Evolutionary conservation across 192 early-diverging fungal species (phyloP).

Genomic region (Glomus cerebriforme): DNA sequence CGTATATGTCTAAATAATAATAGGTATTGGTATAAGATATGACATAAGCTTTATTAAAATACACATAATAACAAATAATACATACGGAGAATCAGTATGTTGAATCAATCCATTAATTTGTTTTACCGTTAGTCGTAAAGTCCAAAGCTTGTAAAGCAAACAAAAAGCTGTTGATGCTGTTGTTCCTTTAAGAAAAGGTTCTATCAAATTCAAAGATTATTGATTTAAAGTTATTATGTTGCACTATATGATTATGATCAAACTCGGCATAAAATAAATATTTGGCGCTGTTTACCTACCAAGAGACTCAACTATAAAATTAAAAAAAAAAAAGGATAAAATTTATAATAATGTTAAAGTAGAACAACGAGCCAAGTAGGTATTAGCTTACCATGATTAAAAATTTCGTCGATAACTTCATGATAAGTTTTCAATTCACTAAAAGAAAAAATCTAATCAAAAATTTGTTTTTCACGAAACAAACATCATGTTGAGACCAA

Average conservation of each 20-base stretch:
- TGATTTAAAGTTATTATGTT: conserved; percentile 20
- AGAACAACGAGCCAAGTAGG: not conserved
- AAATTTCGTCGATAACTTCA: conserved; percentile 77
- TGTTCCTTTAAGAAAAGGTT: conserved; percentile 79
- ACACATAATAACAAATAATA: not conserved
- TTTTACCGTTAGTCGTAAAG: conserved; percentile 69
- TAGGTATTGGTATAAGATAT: not conserved
- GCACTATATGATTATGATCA: not conserved
- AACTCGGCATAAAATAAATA: conserved; percentile 13
- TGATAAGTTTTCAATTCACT: conserved; percentile 76
- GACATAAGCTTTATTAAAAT: not conserved
- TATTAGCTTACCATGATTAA: conserved; percentile 56
- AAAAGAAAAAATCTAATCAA: not conserved
- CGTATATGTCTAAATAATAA: conserved; percentile 62
- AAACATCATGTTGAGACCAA: not conserved
- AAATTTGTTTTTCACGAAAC: not conserved
- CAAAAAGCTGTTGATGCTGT: conserved; percentile 82
- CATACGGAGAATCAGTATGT: conserved; percentile 75
- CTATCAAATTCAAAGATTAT: conserved; percentile 37
- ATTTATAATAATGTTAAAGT: not conserved
- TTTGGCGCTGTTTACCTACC: conserved; percentile 31
- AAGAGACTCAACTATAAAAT: conserved; percentile 39
- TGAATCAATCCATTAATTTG: conserved; percentile 79
- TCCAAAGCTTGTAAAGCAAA: conserved; percentile 84
- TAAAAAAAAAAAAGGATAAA: conserved; percentile 25